Evolutionary conservation across 2,329 filamentous ascomycete genomes (phyloP), one percentile per base, ranked within the genome.

Genomic region (Epichloe hybrida): DNA sequence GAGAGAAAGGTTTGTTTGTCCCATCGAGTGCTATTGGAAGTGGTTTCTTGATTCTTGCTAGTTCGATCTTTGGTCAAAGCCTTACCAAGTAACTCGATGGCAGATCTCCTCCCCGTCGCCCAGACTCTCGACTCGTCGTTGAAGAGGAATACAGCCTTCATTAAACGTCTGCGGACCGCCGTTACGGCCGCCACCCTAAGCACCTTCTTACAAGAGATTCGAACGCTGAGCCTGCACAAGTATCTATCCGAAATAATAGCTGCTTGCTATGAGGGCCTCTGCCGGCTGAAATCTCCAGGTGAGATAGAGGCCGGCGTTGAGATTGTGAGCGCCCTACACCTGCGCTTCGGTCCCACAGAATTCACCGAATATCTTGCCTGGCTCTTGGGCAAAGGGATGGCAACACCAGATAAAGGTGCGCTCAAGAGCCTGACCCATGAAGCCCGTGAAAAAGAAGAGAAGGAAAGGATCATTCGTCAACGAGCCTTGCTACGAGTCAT

Each of bases 141-240:
- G 67, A 96, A 95, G 72, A 97, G 96, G 74, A 97, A 97, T 62
- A 97, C 91, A 4, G 89, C 90, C 57, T 96, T 97, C 67, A 97
- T 97, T 64, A 96, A 95, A 70, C 88, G 91, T 62, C 76, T 97
- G 51, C 87, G 91, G 59, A 96, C 91, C 52, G 87, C 88, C 53
- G 83, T 97, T 56, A 90, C 86, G 56, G 72, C 87, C 46, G 76
- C 88, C 51, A 87, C 86, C 50, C 81, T 90, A 50, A 74, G 79
- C 57, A 93, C 88, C 53, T 95, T 97, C 69, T 72, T 95, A 46
- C 82, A 91, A 65, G 91, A 97, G 64, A 90, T 95, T 60, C 84
- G 86, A 60, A 86, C 88, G 27, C 76, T 97, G 31, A 96, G 90
- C 58, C 77, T 97, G 48, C 88, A 91, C 75, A 96, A 95, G 66